Base-by-base conservation (phyloP, 2,329 filamentous ascomycete genomes). In the Pestalotiopsis sp. region DNA sequence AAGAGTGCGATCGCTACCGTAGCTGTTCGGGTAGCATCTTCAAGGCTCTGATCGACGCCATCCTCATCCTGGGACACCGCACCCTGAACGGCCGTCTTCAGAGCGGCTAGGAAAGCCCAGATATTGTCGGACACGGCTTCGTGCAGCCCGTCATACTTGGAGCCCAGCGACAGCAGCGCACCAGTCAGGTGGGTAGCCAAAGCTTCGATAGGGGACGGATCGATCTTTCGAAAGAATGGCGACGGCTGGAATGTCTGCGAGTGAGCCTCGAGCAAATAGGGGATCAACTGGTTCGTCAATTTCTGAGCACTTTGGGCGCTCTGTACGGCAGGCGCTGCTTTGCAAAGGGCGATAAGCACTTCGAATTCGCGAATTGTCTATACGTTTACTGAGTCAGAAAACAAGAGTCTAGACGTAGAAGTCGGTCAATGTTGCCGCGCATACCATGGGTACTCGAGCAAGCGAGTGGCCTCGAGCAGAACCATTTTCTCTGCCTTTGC, bases 351-450 rank as follows among this genome's bases (percentile, higher is more conserved):
- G 31, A 98, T 83, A 31, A 99, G 87, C 66, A 97, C 93, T 80
- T 99, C 95, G 73, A 97, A 91, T 84, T 99, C 97, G 75, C 93
- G 91, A 67, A 95, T 90, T 66, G 91, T 93, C 94, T 97, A 78
- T 20, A 57, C 27, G n/a, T 38, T 6, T 17, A 11, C n/a, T 59
- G 58, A 1, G 31, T 67, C 56, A 67, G 65, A 25, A 2, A 67
- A 67, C 39, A 67, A 31, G 56, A 20, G 52, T 20, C 31, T 17
- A 4, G 20, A 25, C 25, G 38, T 14, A 38, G 7, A 27, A 7
- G 20, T 23, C 2, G n/a, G 36, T 45, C 13, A 6, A 5, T 27
- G 17, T 38, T 12, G 38, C 20, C 68, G 66, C 59, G 58, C 39
- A 56, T 82, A 91, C 89, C 89, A 91, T 91, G 13, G 89, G 89